Conservation (phyloP, 2,329 filamentous ascomycete species). For the Pyricularia pennisetigena region DNA sequence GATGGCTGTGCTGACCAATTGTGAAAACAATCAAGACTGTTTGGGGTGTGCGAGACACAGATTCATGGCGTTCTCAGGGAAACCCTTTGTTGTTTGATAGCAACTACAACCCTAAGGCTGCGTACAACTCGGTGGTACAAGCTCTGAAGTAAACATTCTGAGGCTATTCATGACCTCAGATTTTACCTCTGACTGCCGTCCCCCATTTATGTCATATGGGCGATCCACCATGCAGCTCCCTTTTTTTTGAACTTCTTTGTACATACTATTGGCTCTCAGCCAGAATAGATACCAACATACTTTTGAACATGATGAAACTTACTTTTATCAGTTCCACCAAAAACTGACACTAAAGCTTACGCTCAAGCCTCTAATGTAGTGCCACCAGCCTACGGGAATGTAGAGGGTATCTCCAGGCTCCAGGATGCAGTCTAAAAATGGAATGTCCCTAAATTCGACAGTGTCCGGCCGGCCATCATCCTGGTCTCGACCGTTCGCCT, state of each 20-base stretch:
- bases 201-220: not conserved
- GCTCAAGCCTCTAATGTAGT: slow-evolving; percentile 80
- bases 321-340: slow-evolving; percentile 73
- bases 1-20: too few species aligned
- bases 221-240: too few species aligned
- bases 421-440: slow-evolving; percentile 69
- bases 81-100: slow-evolving; percentile 45
- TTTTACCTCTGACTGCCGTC: not conserved
- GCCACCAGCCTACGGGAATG: slow-evolving; percentile 95
- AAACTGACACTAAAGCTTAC: slow-evolving; percentile 93
- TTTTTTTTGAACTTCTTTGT: not conserved
- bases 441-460: slow-evolving; percentile 43
- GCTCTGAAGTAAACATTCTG: slow-evolving; percentile 14
- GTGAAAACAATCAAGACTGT: too few species aligned
- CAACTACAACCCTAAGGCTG: slow-evolving; percentile 39
- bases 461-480: slow-evolving; percentile 15
- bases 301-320: too few species aligned
- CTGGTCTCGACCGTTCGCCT: slow-evolving; percentile 13
- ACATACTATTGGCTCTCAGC: not conserved
- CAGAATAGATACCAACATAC: too few species aligned
- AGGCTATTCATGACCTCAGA: not conserved
- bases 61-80: slow-evolving; percentile 39
- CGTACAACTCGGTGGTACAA: slow-evolving; percentile 35
- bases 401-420: slow-evolving; percentile 77
- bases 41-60: slow-evolving; percentile 16